A percentile compares a stretch with the other conserved stretches of the same genome.
phyloP scores from a whole-genome alignment of 805 yeast species.

The Sugiyamaella mastotermitis region DNA sequence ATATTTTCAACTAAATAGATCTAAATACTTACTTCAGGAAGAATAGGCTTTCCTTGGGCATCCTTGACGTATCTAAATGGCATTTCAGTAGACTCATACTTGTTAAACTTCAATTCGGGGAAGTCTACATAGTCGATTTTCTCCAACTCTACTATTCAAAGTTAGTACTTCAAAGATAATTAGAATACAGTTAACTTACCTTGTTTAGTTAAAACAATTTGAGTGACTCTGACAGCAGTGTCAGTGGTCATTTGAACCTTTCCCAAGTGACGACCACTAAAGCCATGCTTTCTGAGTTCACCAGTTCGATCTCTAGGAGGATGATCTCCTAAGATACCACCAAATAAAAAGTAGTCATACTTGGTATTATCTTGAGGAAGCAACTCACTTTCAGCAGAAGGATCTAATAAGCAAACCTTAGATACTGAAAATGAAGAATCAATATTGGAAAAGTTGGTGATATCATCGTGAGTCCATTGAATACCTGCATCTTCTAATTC shows the following conservation, averaged over 20 bases:
- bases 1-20: too few species aligned
- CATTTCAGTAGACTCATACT: conserved; percentile 93
- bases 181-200: conserved; percentile 16
- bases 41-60: conserved; percentile 59
- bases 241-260: conserved; percentile 94
- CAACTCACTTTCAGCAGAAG: conserved; percentile 72
- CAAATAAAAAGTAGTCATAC: conserved; percentile 89
- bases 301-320: conserved; percentile 86
- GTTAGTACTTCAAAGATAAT: not conserved
- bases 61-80: conserved; percentile 88
- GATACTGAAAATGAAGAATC: conserved; percentile 35
- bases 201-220: conserved; percentile 59
- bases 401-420: conserved; percentile 80
- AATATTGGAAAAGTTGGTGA: conserved; percentile 31
- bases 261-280: conserved; percentile 83
- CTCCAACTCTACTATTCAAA: conserved; percentile 41
- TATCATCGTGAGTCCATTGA: conserved; percentile 77
- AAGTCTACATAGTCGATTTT: conserved; percentile 82
- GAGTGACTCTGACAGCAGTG: conserved; percentile 92
- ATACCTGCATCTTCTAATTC: conserved; percentile 55
- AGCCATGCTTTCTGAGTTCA: conserved; percentile 79
- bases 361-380: conserved; percentile 57
- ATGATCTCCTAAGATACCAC: conserved; percentile 94
- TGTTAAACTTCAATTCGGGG: conserved; percentile 85
- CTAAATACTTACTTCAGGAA: conserved; percentile 60